Evolutionary conservation across 352 stramenopile species (phyloP).

Genomic region (Globisporangium spinosum): DNA sequence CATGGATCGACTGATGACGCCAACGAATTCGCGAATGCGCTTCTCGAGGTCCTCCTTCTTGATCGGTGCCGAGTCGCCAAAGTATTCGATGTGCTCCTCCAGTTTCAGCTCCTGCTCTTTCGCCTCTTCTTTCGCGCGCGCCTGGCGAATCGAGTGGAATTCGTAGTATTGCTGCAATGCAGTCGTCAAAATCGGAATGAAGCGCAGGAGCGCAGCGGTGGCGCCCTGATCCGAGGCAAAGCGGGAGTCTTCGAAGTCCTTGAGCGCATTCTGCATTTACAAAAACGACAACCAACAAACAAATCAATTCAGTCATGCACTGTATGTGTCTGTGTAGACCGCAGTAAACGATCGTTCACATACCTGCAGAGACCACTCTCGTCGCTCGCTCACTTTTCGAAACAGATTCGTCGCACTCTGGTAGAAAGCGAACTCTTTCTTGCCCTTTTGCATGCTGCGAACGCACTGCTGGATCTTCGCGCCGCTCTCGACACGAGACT

Average conservation of each 20-base stretch:
- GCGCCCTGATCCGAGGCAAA: slow-evolving; percentile 25
- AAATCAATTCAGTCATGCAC: slow-evolving; percentile 1
- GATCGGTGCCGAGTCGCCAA: slow-evolving; percentile 58
- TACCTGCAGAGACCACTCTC: slow-evolving; percentile 21
- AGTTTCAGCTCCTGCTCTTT: slow-evolving; percentile 44
- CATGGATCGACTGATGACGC: slow-evolving; percentile 44
- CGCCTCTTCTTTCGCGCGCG: slow-evolving; percentile 41
- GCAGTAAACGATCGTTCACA: not conserved
- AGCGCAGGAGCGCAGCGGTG: slow-evolving; percentile 31
- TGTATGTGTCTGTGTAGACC: no score
- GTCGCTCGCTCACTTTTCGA: slow-evolving; percentile 22
- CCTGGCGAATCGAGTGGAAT: slow-evolving; percentile 57
- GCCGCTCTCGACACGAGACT: slow-evolving; percentile 26
- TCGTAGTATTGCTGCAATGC: slow-evolving; percentile 48
- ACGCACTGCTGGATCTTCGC: slow-evolving; percentile 19
- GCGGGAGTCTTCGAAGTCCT: slow-evolving; percentile 27
- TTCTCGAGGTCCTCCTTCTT: slow-evolving; percentile 60
- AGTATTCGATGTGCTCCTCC: slow-evolving; percentile 50
- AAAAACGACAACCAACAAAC: not conserved
- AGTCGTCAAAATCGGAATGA: slow-evolving; percentile 44
- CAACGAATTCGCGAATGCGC: slow-evolving; percentile 61
- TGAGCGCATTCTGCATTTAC: slow-evolving; percentile 15
- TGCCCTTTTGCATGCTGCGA: slow-evolving; percentile 18
- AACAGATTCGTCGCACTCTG: slow-evolving; percentile 32
- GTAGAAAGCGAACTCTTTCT: slow-evolving; percentile 30